Percentiles rank a stretch among this genome's conserved stretches.
These are phyloP conservation scores for Endothia cerciana DNA, from an alignment of 2,329 filamentous ascomycete species.

Conservation along the genomic window DNA sequence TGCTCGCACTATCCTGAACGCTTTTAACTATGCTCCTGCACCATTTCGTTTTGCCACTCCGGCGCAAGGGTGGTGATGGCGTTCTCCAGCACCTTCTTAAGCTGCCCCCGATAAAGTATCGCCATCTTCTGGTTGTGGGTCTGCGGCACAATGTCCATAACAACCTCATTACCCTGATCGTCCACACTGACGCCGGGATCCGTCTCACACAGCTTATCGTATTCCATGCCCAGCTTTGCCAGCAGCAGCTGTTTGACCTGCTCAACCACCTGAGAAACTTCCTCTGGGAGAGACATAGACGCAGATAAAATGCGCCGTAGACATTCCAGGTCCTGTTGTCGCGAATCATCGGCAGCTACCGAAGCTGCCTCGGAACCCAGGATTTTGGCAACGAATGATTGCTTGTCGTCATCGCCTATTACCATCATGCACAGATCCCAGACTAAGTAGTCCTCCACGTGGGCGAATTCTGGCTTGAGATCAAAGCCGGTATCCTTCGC, in stretches of 20 bases:
- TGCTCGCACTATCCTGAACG: not conserved
- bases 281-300: slow-evolving; percentile 45
- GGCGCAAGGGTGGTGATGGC: slow-evolving; percentile 34
- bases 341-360: not conserved
- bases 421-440: slow-evolving; percentile 52
- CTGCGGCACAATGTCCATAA: slow-evolving; percentile 32
- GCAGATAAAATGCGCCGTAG: slow-evolving; percentile 39
- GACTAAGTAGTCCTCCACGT: slow-evolving; percentile 58
- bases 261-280: slow-evolving; percentile 45
- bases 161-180: slow-evolving; percentile 41
- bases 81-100: slow-evolving; percentile 50
- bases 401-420: slow-evolving; percentile 36
- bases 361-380: slow-evolving; percentile 19
- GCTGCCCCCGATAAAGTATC: slow-evolving; percentile 53
- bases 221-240: slow-evolving; percentile 44
- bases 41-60: slow-evolving; percentile 14
- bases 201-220: slow-evolving; percentile 49
- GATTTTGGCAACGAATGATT: slow-evolving; percentile 19
- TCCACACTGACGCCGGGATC: slow-evolving; percentile 41
- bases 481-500: slow-evolving; percentile 31
- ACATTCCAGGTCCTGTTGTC: slow-evolving; percentile 32
- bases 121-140: slow-evolving; percentile 54
- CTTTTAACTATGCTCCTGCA: not conserved
- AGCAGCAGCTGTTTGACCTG: slow-evolving; percentile 42
- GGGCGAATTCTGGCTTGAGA: slow-evolving; percentile 47